phyloP scores from a whole-genome alignment of 257 asterid species.

The Penstemon newberryi region DNA sequence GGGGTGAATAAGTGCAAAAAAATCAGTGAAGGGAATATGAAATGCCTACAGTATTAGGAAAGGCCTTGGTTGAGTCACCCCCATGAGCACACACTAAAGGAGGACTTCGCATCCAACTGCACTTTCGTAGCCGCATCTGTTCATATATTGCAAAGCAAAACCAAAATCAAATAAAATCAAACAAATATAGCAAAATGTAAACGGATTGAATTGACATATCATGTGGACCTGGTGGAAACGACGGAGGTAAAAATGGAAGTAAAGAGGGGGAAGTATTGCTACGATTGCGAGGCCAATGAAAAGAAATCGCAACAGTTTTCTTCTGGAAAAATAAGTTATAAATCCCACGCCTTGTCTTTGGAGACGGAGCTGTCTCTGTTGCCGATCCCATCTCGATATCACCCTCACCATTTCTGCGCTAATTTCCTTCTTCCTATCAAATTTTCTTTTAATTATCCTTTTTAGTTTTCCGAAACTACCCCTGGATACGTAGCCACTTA shows the following conservation, averaged over 20 bases:
- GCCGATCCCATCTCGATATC: conserved; percentile 63
- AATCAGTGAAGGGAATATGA: conserved; percentile 21
- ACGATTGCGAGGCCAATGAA: conserved; percentile 64
- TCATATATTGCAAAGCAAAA: conserved; percentile 15
- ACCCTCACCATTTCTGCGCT: conserved; percentile 31
- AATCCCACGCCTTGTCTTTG: conserved; percentile 29
- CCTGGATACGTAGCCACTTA: conserved; percentile 26
- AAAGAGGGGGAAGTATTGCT: conserved; percentile 80
- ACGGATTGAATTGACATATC: background rate
- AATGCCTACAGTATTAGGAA: conserved; percentile 86
- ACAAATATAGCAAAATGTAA: background rate
- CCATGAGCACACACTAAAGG: conserved; percentile 98
- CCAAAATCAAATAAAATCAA: background rate
- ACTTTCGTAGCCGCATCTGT: conserved; percentile 64
- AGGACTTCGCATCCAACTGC: conserved; percentile 76
- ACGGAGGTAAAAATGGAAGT: conserved; percentile 87
- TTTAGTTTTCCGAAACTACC: conserved; percentile 24
- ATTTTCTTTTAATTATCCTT: background rate
- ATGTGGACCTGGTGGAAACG: conserved; percentile 59
- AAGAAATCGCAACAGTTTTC: conserved; percentile 54
- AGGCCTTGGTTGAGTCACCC: conserved; percentile 92
- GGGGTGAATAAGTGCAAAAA: conserved; percentile 3
- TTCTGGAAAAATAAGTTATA: conserved; percentile 30
- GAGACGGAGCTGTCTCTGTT: conserved; percentile 48
- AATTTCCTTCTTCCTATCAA: background rate